These are phyloP conservation scores for Fusarium nisikadoi DNA, from an alignment of 2,329 filamentous ascomycete genomes.

Conservation along the genomic window DNA sequence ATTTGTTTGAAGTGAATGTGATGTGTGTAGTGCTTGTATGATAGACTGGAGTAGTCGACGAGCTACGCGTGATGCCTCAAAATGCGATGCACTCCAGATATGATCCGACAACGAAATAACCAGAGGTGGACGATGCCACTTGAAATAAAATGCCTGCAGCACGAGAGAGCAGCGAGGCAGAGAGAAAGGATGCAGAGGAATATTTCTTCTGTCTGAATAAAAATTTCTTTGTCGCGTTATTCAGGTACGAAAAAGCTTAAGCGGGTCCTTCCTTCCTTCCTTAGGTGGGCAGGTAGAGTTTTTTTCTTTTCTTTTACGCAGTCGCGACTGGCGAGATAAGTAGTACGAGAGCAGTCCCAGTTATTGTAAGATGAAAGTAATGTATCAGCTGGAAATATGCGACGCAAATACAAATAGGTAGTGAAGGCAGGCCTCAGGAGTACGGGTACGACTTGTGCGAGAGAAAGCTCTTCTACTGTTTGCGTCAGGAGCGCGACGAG, in stretches of 20 bases:
- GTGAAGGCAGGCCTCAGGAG: slow-evolving; percentile 42
- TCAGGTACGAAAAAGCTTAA: slow-evolving; percentile 39
- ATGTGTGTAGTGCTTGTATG: slow-evolving; percentile 34
- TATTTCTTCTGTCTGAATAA: slow-evolving; percentile 19
- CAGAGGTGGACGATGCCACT: slow-evolving; percentile 25
- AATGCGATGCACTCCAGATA: slow-evolving; percentile 26
- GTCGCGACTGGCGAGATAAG: slow-evolving; percentile 40
- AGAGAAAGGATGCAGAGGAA: slow-evolving; percentile 5
- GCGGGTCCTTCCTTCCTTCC: slow-evolving; percentile 29
- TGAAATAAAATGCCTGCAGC: slow-evolving; percentile 24
- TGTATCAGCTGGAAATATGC: slow-evolving; percentile 24
- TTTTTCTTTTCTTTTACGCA: slow-evolving; percentile 42
- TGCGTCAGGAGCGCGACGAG: slow-evolving; percentile 42
- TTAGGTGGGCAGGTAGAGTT: slow-evolving; percentile 16
- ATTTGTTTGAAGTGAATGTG: slow-evolving; percentile 17
- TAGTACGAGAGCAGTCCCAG: slow-evolving; percentile 38
- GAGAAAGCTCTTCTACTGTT: slow-evolving; percentile 45
- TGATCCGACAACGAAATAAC: slow-evolving; percentile 12
- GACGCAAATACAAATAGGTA: slow-evolving; percentile 41
- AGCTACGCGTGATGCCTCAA: slow-evolving; percentile 39
- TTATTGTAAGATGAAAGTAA: not conserved
- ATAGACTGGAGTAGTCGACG: slow-evolving; percentile 24
- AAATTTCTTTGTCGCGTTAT: slow-evolving; percentile 31
- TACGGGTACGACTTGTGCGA: slow-evolving; percentile 42
- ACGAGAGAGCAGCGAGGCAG: slow-evolving; percentile 29